Evolutionary conservation across 148 eudicot species (phyloP), one percentile per base, ranked within the genome.

Genomic region (Nyssa sinensis): DNA sequence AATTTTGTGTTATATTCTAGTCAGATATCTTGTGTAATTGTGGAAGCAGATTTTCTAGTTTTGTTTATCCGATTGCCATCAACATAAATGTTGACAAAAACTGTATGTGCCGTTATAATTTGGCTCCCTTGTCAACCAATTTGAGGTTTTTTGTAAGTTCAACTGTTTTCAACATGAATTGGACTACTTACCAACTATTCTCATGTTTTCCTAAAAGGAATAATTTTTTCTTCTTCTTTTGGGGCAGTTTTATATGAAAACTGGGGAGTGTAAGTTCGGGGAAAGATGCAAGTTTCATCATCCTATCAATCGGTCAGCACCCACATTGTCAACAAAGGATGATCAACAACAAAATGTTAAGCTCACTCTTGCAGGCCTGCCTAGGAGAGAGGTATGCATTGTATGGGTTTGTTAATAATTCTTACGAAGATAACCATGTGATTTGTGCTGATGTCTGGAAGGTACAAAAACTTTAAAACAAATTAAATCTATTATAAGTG

Each of bases 351-450:
- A 75, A 72, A 87, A 67, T 69, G 84, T 91, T 64, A 92, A 89
- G 79, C 87, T 95, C 51, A 88, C 90, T 75, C 96, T 90, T 67
- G 98, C 98, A 29, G 98, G 98, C 72, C 82, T 92, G 58, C 98
- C 98, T 14, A 92, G 98, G 83, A 90, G 98, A 89, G 98, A 92
- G 98, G 98, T 95, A 88, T 63, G 74, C 60, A 41, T 62, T 25
- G 7, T 58, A 63, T 73, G 70, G 27, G 37, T 60, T 17, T 57
- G 24, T 62, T 32, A 32, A 14, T 27, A 27, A 27, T 53, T 10
- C n/a, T 5, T 25, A 37, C 16, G 27, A 72, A 25, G 53, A 58
- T 27, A 57, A 21, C n/a, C 35, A 32, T 27, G 3, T 58, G 6
- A 11, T 32, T 61, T 49, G 24, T 58, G n/a, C n/a, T n/a, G n/a